A percentile compares a stretch with the other conserved stretches of the same genome.
Evolutionary conservation across 2,329 filamentous ascomycete species (phyloP).

Genomic region (Aureobasidium sp.): DNA sequence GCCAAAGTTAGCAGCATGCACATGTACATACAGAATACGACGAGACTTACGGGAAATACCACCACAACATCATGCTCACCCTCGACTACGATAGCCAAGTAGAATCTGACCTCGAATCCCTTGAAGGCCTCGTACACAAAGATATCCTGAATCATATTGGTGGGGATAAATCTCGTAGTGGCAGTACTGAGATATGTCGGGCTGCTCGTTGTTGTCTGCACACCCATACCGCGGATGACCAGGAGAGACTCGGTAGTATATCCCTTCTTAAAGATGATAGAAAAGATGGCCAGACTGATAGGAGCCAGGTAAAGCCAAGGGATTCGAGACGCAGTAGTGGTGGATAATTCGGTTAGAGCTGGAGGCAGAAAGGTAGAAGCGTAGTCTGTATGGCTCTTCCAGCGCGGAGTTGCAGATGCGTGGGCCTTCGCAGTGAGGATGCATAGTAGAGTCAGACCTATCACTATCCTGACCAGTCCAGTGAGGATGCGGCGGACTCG

Average conservation of each 20-base stretch:
- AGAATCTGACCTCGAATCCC: conserved; percentile 84
- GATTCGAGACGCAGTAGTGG: conserved; percentile 23
- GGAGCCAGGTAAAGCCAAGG: conserved; percentile 35
- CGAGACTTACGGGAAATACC: conserved; percentile 66
- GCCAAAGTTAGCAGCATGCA: background rate
- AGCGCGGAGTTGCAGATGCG: background rate
- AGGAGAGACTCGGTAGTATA: conserved; percentile 70
- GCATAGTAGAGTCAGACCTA: conserved; percentile 33
- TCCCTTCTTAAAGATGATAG: conserved; percentile 19
- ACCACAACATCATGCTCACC: conserved; percentile 84
- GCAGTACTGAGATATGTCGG: conserved; percentile 56
- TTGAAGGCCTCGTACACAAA: conserved; percentile 92
- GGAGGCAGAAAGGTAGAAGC: conserved; percentile 11
- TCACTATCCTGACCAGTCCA: conserved; percentile 35
- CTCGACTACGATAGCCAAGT: conserved; percentile 81
- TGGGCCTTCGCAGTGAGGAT: conserved; percentile 20
- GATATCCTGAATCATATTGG: conserved; percentile 84
- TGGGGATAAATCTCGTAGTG: conserved; percentile 74
- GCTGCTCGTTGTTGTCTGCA: conserved; percentile 74
- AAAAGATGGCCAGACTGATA: conserved; percentile 22
- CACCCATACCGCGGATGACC: conserved; percentile 77
- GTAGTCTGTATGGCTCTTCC: background rate
- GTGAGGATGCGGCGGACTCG: conserved; percentile 35
- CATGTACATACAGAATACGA: background rate
- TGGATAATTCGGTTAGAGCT: conserved; percentile 16